phyloP scores from a whole-genome alignment of 2,329 filamentous ascomycete species.

The Nothophoma quercina region DNA sequence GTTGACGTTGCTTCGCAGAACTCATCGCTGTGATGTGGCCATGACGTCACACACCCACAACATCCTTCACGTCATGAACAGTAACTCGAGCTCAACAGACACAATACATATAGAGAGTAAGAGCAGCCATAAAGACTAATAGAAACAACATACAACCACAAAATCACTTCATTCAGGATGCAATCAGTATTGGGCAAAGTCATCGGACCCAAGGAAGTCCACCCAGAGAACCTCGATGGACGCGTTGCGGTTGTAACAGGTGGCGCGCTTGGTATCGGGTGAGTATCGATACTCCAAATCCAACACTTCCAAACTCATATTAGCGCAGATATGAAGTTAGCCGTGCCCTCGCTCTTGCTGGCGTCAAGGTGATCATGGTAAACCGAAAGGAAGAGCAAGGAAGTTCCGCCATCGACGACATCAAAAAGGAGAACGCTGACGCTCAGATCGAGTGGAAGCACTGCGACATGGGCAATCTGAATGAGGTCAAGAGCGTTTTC shows the following conservation, averaged over 20 bases:
- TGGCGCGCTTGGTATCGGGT: constrained; percentile 52
- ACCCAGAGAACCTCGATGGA: constrained; percentile 43
- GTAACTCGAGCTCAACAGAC: neutral
- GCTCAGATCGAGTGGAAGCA: constrained; percentile 51
- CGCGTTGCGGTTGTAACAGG: constrained; percentile 51
- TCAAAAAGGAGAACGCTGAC: constrained; percentile 37
- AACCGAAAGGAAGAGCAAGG: constrained; percentile 52
- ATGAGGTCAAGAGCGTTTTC: constrained; percentile 51
- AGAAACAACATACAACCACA: constrained; percentile 29
- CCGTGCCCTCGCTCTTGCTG: constrained; percentile 23
- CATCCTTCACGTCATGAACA: neutral
- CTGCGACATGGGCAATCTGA: constrained; percentile 54
- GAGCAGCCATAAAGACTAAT: constrained; percentile 45
- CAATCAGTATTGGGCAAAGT: constrained; percentile 50
- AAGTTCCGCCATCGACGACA: constrained; percentile 43
- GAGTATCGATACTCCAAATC: neutral
- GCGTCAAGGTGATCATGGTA: constrained; percentile 35
- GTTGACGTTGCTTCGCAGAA: no score
- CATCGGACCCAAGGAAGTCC: constrained; percentile 49
- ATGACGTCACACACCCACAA: neutral
- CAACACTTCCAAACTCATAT: neutral
- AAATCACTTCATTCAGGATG: constrained; percentile 45
- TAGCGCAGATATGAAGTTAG: constrained; percentile 22
- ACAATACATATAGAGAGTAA: neutral
- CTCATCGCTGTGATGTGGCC: neutral